phyloP scores from a whole-genome alignment of 176 grass and related monocot species.

The maize (Zea mays) region DNA sequence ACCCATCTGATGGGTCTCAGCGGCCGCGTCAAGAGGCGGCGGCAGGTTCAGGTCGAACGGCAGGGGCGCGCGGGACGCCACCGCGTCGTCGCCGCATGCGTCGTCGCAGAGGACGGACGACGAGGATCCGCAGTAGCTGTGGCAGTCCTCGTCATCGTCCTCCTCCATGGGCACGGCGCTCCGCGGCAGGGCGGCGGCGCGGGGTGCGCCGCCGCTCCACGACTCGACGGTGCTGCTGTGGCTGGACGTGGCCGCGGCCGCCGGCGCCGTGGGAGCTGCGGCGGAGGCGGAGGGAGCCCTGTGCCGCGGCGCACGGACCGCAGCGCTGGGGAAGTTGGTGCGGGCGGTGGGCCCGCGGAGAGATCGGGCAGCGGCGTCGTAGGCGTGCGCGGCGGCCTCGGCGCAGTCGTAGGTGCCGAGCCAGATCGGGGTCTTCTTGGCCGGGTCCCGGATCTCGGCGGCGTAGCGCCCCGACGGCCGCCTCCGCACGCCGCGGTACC shows the following conservation, averaged over 20 bases:
- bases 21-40: conserved; percentile 48
- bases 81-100: conserved; percentile 36
- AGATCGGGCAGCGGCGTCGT: conserved; percentile 67
- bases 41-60: conserved; percentile 84
- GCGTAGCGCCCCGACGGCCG: conserved; percentile 77
- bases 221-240: conserved; percentile 90
- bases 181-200: conserved; percentile 31
- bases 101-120: conserved; percentile 67
- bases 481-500: conserved; percentile 74
- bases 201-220: conserved; percentile 50
- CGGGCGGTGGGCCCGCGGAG: conserved; percentile 64
- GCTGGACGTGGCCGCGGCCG: conserved; percentile 57
- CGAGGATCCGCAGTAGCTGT: conserved; percentile 78
- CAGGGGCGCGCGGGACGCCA: conserved; percentile 46
- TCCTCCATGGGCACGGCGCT: conserved; percentile 29
- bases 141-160: conserved; percentile 50
- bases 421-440: conserved; percentile 78
- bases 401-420: conserved; percentile 80
- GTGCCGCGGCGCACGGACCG: conserved; percentile 14
- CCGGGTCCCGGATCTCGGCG: conserved; percentile 87
- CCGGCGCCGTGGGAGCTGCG: background rate
- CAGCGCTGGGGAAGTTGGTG: conserved; percentile 58
- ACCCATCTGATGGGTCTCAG: conserved; percentile 53
- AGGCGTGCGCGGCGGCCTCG: conserved; percentile 77
- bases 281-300: background rate